phyloP scores from a whole-genome alignment of 2,329 filamentous ascomycete genomes.

The Sporothrix phasma region DNA sequence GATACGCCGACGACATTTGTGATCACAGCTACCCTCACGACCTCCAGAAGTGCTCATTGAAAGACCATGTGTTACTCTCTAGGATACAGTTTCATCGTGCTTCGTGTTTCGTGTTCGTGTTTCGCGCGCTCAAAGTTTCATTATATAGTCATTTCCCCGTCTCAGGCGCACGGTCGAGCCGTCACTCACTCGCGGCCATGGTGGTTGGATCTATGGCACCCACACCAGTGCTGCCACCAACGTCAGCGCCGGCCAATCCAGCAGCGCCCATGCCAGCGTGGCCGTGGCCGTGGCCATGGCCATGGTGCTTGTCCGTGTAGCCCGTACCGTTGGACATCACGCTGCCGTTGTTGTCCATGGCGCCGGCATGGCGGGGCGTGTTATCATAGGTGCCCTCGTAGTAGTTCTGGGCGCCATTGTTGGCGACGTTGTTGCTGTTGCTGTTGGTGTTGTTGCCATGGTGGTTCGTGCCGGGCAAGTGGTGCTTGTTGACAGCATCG shows the following conservation, averaged over 20 bases:
- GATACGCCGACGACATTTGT: constrained; percentile 37
- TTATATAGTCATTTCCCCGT: too few relatives aligned
- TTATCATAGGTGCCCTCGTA: neutral
- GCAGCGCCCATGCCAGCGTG: neutral
- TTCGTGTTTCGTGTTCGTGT: too few relatives aligned
- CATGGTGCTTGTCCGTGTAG: neutral
- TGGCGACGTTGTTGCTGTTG: neutral
- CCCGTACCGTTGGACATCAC: neutral
- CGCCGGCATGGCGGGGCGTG: neutral
- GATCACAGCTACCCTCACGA: constrained; percentile 35
- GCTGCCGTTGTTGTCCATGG: neutral
- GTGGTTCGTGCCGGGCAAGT: too few relatives aligned
- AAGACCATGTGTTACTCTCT: constrained; percentile 29
- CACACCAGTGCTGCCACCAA: neutral
- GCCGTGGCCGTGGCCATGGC: neutral
- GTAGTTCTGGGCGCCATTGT: neutral
- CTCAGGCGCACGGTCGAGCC: too few relatives aligned
- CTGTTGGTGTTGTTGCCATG: neutral
- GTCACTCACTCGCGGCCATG: neutral
- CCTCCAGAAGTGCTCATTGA: constrained; percentile 29
- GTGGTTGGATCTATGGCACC: neutral
- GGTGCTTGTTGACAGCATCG: too few relatives aligned
- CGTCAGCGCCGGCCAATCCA: neutral
- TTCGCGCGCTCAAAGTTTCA: too few relatives aligned
- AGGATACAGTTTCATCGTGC: neutral